These are phyloP conservation scores for Didymella exigua DNA, from an alignment of 2,329 filamentous ascomycete species.

Conservation along the genomic window DNA sequence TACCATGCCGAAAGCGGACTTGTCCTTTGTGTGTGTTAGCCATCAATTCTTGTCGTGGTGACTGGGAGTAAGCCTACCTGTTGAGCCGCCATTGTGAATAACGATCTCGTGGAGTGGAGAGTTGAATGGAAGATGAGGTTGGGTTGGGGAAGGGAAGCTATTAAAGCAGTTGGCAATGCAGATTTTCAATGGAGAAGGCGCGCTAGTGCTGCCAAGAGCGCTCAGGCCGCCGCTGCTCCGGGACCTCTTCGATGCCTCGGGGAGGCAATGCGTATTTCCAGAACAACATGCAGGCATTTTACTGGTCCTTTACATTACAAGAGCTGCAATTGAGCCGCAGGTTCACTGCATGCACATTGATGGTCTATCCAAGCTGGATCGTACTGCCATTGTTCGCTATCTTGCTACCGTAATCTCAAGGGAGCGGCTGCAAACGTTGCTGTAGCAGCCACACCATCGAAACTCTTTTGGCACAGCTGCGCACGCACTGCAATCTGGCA, in stretches of 20 bases:
- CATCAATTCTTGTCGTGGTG: neutral
- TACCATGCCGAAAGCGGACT: constrained; percentile 50
- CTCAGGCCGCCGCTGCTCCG: constrained; percentile 32
- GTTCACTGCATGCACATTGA: neutral
- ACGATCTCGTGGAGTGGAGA: constrained; percentile 23
- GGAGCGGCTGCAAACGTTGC: constrained; percentile 22
- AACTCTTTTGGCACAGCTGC: constrained; percentile 16
- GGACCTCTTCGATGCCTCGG: constrained; percentile 32
- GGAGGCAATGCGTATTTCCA: constrained; percentile 15
- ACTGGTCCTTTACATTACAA: neutral
- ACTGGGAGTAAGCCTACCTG: neutral
- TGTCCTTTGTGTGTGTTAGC: neutral
- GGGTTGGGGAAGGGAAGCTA: constrained; percentile 30
- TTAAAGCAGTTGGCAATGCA: constrained; percentile 30
- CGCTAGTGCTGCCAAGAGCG: constrained; percentile 26
- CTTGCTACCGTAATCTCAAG: constrained; percentile 5
- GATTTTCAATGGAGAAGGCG: constrained; percentile 19
- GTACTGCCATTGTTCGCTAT: constrained; percentile 3
- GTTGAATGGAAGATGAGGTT: constrained; percentile 26
- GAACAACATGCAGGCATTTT: constrained; percentile 4
- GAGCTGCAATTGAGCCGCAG: neutral
- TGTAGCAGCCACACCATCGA: constrained; percentile 29
- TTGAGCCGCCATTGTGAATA: constrained; percentile 17
- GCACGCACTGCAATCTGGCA: constrained; percentile 24
- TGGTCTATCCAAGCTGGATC: neutral